These are phyloP conservation scores for Plasmopara viticola DNA, from an alignment of 352 stramenopile genomes.

Conservation along the genomic window DNA sequence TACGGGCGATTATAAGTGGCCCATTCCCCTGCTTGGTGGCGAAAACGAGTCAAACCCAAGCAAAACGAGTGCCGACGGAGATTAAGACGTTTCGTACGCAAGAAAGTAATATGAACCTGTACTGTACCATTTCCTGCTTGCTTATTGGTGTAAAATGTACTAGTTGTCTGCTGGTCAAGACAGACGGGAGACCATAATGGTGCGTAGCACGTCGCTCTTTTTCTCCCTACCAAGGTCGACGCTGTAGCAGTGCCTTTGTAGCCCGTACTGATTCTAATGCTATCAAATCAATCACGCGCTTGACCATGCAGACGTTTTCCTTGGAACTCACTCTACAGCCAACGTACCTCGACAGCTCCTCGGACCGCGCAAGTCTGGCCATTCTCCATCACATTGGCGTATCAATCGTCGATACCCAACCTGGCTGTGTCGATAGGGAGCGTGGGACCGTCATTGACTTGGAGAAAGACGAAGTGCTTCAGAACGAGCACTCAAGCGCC, in stretches of 20 bases:
- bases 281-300: not conserved
- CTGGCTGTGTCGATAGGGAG: not conserved
- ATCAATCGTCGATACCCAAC: constrained; percentile 9
- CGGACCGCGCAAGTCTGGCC: constrained; percentile 50
- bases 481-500: constrained; percentile 44
- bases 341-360: constrained; percentile 57
- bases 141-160: constrained; percentile 14
- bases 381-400: constrained; percentile 54
- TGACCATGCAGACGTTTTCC: constrained; percentile 9
- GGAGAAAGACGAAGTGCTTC: constrained; percentile 17
- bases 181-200: constrained; percentile 10
- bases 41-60: constrained; percentile 18
- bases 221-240: not conserved
- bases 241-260: constrained; percentile 3
- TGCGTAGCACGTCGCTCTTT: constrained; percentile 8
- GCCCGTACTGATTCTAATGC: not conserved
- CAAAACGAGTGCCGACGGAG: constrained; percentile 5
- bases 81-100: constrained; percentile 17
- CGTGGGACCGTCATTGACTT: constrained; percentile 13
- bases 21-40: constrained; percentile 8
- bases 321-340: constrained; percentile 38
- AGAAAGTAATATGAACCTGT: constrained; percentile 29
- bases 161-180: constrained; percentile 8
- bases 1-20: constrained; percentile 23
- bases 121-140: constrained; percentile 14